Evolutionary conservation across 805 yeast genomes (phyloP), one percentile per base, ranked within the genome.

Genomic region (Ogataea parapolymorpha): DNA sequence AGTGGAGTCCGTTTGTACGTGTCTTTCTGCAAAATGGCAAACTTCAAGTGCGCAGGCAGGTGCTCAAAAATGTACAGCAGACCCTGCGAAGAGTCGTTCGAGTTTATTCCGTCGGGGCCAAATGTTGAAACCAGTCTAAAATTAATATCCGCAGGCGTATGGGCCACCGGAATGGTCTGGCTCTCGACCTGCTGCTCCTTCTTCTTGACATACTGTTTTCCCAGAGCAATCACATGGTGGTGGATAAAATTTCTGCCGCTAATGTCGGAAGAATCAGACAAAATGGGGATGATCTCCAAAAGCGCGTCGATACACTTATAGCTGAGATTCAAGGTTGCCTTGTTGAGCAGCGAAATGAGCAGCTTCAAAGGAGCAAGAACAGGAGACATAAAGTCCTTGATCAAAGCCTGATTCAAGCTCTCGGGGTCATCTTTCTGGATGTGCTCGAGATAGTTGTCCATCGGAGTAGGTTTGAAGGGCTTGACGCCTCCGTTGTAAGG

Each of bases 231-330:
- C 17, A 90, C 79, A 54, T 82, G 84, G 49, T 86, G 87, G 59
- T 90, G 98, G 54, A 90, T 75, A 54, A 90, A 82, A 58, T 85
- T 90, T 50, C 96, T 73, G 13, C 86, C 86, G 41, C 83, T 80
- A 32, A 90, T 78, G 54, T 89, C 96, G 6, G 79, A 66, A 0
- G 80, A 70, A 51, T 86, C 93, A 33, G 74, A 68, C 17, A 82
- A 60, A 10, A 72, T 68, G 7, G 77, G 76, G 30, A 80, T 70
- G 12, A 68, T 65, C 18, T 66, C 70, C 37, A 83, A 64, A 26
- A 84, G 55, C n/a, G 54, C 61, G 47, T 74, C 82, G 44, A 86
- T 78, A 56, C 88, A 80, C 18, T 67, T 61, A 32, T 63, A 68
- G 4, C 88, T 68, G 42, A 75, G 68, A n/a, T 64, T 54, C 24